These are phyloP conservation scores for Pichia sp. DNA, from an alignment of 1,139 yeast genomes.

Conservation along the genomic window DNA sequence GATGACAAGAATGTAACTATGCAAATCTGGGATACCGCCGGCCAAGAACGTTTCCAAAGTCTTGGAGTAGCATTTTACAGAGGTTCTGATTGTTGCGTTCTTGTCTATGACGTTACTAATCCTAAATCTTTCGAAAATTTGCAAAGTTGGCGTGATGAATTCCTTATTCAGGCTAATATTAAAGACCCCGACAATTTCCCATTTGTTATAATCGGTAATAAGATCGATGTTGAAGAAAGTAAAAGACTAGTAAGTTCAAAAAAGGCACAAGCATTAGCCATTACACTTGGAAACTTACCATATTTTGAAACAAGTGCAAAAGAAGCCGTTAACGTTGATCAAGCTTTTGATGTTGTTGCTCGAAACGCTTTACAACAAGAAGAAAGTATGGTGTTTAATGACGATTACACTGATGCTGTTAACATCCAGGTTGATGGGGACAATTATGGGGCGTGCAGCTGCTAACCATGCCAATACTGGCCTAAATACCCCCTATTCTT, in stretches of 20 bases:
- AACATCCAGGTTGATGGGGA: conserved; percentile 89
- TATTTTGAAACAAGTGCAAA: conserved; percentile 93
- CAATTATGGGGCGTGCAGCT: conserved; percentile 61
- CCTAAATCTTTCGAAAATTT: conserved; percentile 86
- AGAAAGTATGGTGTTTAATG: conserved; percentile 73
- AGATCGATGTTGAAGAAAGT: conserved; percentile 88
- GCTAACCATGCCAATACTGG: conserved; percentile 43
- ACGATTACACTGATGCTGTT: conserved; percentile 93
- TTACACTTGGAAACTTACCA: conserved; percentile 83
- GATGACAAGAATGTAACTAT: conserved; percentile 77
- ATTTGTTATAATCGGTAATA: conserved; percentile 89
- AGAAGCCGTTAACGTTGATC: conserved; percentile 88
- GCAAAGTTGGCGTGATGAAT: conserved; percentile 93
- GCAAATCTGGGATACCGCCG: conserved; percentile 99
- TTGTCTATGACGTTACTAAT: conserved; percentile 91
- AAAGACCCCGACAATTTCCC: conserved; percentile 94
- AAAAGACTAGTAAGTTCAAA: conserved; percentile 78
- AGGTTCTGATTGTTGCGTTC: conserved; percentile 97
- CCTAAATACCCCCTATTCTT: too few species aligned
- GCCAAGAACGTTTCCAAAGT: conserved; percentile 95
- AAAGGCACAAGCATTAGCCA: conserved; percentile 81
- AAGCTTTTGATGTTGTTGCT: conserved; percentile 94
- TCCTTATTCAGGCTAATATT: conserved; percentile 86
- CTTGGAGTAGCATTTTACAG: conserved; percentile 96
- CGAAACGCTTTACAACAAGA: conserved; percentile 91